phyloP scores from a whole-genome alignment of 2,329 filamentous ascomycete genomes.

The Plectosphaerella plurivora region DNA sequence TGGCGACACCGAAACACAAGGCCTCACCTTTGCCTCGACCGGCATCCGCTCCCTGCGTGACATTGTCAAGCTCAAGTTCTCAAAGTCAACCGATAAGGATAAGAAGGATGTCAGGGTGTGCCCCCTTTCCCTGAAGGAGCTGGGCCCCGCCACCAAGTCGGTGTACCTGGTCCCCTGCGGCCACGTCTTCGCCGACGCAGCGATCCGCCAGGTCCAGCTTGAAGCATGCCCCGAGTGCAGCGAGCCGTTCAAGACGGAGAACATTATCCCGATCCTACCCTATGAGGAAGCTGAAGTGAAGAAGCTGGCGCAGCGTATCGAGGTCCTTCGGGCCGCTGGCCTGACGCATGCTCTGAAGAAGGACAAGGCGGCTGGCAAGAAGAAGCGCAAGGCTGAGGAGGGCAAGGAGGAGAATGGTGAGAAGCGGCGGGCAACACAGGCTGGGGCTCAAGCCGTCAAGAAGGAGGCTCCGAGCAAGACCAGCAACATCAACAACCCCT shows the following conservation, averaged over 20 bases:
- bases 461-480: constrained; percentile 28
- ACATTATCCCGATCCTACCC: constrained; percentile 80
- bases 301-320: constrained; percentile 59
- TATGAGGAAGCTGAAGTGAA: constrained; percentile 66
- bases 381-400: constrained; percentile 63
- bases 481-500: constrained; percentile 78
- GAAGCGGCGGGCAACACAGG: constrained; percentile 13
- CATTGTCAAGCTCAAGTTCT: constrained; percentile 79
- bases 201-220: constrained; percentile 74
- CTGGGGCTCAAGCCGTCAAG: constrained; percentile 19
- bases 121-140: constrained; percentile 79
- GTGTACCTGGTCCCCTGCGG: constrained; percentile 94
- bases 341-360: constrained; percentile 89
- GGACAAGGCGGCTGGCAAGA: constrained; percentile 58
- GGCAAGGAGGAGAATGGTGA: constrained; percentile 22
- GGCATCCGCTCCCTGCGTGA: constrained; percentile 80
- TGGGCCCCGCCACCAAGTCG: constrained; percentile 73
- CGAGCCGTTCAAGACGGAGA: constrained; percentile 64
- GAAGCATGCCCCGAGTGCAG: constrained; percentile 68
- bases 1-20: constrained; percentile 17
- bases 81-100: constrained; percentile 28
- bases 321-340: constrained; percentile 65
- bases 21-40: constrained; percentile 37
- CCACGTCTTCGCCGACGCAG: constrained; percentile 85
- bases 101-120: constrained; percentile 67